phyloP scores from a whole-genome alignment of 1,139 yeast species.

The Pichia norvegensis region DNA sequence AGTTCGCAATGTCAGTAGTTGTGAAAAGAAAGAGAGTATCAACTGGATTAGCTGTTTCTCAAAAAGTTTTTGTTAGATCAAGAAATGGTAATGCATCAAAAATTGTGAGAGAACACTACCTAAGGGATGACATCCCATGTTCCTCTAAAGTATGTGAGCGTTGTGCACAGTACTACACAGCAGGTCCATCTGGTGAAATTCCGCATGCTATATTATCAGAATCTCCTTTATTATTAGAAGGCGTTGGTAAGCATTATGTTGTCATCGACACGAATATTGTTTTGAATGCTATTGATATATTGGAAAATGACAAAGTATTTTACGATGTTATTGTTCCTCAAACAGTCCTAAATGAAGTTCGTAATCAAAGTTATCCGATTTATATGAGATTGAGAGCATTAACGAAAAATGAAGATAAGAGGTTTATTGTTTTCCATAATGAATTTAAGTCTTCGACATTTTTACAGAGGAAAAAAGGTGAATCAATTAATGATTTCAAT shows the following conservation, averaged over 20 bases:
- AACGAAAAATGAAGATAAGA: conserved; percentile 68
- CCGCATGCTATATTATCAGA: conserved; percentile 46
- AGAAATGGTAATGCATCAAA: conserved; percentile 86
- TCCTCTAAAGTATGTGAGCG: conserved; percentile 59
- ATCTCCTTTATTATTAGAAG: conserved; percentile 38
- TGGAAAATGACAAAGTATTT: conserved; percentile 72
- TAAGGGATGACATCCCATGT: conserved; percentile 89
- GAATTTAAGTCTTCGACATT: conserved; percentile 76
- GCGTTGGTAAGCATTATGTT: conserved; percentile 55
- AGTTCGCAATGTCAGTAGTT: conserved; percentile 3
- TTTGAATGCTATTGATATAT: conserved; percentile 78
- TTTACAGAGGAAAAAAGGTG: conserved; percentile 54
- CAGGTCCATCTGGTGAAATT: conserved; percentile 48
- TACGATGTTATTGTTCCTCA: conserved; percentile 91
- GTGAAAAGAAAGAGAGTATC: conserved; percentile 39
- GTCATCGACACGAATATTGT: conserved; percentile 86
- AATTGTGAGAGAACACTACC: conserved; percentile 87
- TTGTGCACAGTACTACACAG: conserved; percentile 51
- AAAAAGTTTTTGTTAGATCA: conserved; percentile 87
- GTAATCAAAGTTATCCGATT: conserved; percentile 80
- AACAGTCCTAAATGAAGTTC: conserved; percentile 87
- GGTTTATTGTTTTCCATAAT: conserved; percentile 88
- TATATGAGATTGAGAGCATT: conserved; percentile 77
- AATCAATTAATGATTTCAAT: conserved; percentile 81
- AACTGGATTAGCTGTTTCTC: conserved; percentile 62